These are phyloP conservation scores for Tetradesmus lagerheimii DNA, from an alignment of 139 green algal genomes.

Conservation along the genomic window DNA sequence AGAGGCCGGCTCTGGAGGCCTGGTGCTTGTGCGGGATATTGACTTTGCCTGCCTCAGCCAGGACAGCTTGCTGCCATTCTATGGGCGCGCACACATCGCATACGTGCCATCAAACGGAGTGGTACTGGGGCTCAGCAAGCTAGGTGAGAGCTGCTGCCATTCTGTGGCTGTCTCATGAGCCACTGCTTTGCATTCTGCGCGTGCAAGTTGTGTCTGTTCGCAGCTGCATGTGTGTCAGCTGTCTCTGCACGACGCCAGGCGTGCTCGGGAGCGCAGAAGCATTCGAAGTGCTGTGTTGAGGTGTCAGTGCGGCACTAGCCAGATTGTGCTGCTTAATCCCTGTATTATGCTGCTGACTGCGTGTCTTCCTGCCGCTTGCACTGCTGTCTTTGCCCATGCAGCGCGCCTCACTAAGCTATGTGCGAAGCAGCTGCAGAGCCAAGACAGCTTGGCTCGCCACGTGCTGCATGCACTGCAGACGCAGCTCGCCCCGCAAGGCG, in stretches of 20 bases:
- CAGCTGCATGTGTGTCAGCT: too few species aligned
- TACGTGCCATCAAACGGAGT: slow-evolving; percentile 88
- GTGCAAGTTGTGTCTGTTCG: too few species aligned
- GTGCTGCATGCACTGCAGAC: slow-evolving; percentile 63
- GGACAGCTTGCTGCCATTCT: slow-evolving; percentile 91
- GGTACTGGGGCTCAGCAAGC: slow-evolving; percentile 89
- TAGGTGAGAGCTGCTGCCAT: slow-evolving; percentile 47
- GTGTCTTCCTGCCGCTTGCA: not conserved
- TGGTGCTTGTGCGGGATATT: slow-evolving; percentile 95
- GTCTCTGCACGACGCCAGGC: too few species aligned
- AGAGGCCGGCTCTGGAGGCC: slow-evolving; percentile 53
- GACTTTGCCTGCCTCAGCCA: slow-evolving; percentile 88
- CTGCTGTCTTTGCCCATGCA: not conserved
- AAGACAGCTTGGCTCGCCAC: slow-evolving; percentile 73
- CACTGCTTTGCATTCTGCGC: too few species aligned
- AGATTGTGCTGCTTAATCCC: too few species aligned
- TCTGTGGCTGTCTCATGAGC: not conserved
- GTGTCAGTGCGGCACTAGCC: too few species aligned
- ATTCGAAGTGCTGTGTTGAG: too few species aligned
- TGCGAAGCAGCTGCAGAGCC: slow-evolving; percentile 79
- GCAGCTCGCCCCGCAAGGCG: slow-evolving; percentile 62
- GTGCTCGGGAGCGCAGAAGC: too few species aligned
- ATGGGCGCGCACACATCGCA: slow-evolving; percentile 90
- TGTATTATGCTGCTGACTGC: not conserved
- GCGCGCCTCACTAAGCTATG: slow-evolving; percentile 84